Evolutionary conservation across 2,329 filamentous ascomycete genomes (phyloP), one percentile per base, ranked within the genome.

Genomic region (Sarocladium strictum): DNA sequence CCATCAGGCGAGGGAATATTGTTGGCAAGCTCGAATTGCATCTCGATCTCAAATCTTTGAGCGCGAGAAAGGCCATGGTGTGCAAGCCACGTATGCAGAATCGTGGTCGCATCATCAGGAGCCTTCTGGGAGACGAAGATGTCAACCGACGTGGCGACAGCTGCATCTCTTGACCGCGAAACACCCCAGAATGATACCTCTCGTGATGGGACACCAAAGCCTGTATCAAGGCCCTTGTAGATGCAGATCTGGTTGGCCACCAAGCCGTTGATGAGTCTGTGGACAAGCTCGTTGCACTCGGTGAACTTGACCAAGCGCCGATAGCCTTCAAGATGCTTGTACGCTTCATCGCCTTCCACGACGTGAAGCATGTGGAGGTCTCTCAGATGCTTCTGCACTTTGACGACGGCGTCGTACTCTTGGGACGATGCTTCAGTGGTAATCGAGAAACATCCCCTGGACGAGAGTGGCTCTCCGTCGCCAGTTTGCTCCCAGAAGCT

Each of bases 71-170:
- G 60, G 1, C 66, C 67, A 41, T 66, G 62, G 53, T 72, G 70
- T 4, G 70, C 70, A 12, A 72, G 59, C 64, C 67, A 72, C 3
- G 68, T 67, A 55, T 72, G 70, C 11, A 72, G 56, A 29, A 70
- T 58, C 2, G 67, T 67, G 23, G 58, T 57, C 5, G 63, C 53
- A 32, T 69, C 62, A 49, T 65, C 65, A 1, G 66, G 64, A 7
- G 63, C 61, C 21, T 66, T 67, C 10, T 64, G 61, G 1, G 69
- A 72, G 27, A 72, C 60, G 56, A 66, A 71, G n/a, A 72, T 64
- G 55, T 69, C 64, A 17, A 69, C 56, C 19, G 56, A 24, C 14
- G 33, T 53, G n/a, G 51, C 17, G 19, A 35, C 47, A 52, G n/a
- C 38, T 37, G 29, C 23, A 29, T 61, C 3, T 59, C 59, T 10